phyloP scores from a whole-genome alignment of 495 filamentous ascomycete species.

The Lepraria neglecta region DNA sequence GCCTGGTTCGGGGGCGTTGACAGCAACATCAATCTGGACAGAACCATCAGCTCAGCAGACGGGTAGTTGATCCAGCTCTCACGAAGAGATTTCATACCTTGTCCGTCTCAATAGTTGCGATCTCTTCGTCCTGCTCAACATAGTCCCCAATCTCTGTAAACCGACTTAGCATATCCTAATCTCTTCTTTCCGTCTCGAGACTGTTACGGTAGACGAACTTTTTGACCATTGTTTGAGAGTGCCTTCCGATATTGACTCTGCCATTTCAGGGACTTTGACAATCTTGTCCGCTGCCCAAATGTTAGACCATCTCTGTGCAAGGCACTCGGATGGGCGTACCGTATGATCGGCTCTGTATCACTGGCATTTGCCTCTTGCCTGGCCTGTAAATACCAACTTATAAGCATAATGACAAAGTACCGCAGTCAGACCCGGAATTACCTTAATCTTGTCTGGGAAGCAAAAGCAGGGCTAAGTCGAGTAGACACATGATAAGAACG shows the following conservation, averaged over 20 bases:
- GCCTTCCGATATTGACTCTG: slow-evolving; percentile 96
- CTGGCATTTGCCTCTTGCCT: not conserved
- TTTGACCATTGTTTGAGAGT: slow-evolving; percentile 95
- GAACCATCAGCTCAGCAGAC: slow-evolving; percentile 13
- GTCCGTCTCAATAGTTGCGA: slow-evolving; percentile 99
- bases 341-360: slow-evolving; percentile 15
- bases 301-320: not conserved
- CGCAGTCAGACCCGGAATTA: not conserved
- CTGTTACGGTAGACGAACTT: slow-evolving; percentile 60
- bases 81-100: slow-evolving; percentile 56
- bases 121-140: slow-evolving; percentile 93
- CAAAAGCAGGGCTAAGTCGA: not conserved
- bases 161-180: slow-evolving; percentile 47
- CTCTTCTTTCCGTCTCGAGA: slow-evolving; percentile 77
- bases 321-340: slow-evolving; percentile 2
- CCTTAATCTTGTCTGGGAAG: not conserved
- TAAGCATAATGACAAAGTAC: not conserved
- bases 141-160: slow-evolving; percentile 78
- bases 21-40: slow-evolving; percentile 80
- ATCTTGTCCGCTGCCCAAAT: slow-evolving; percentile 58
- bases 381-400: not conserved
- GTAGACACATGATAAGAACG: slow-evolving; percentile 8
- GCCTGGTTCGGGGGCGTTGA: slow-evolving; percentile 89
- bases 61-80: not conserved
- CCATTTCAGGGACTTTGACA: slow-evolving; percentile 96